Base-by-base conservation (phyloP, 257 asterid genomes). In the Schizonepeta tenuifolia region DNA sequence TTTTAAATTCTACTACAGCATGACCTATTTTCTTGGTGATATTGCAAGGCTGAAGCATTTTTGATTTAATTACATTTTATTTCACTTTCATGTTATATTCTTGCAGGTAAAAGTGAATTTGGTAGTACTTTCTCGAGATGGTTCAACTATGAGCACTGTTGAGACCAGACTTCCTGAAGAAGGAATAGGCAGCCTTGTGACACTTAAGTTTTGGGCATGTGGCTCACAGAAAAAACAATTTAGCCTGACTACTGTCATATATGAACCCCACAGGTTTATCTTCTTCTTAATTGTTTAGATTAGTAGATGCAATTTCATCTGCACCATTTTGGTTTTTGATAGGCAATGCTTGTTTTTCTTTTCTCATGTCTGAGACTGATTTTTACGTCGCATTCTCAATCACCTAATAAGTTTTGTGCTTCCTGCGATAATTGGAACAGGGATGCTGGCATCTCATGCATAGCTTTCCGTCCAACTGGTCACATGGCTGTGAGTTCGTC, bases 151-250 rank as follows among this genome's bases (percentile, higher is more conserved):
- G 97, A 75, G 87, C 77, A 90, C 99, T 22, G 93, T 90, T 55
- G 99, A 92, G 84, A 92, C 91, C 70, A 92, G 96, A 84, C 80
- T 84, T 47, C 85, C 98, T 75, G 99, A 95, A 83, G 98, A 92
- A 79, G 98, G 98, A 80, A 83, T 95, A 17, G 99, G 99, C 53
- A 83, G 93, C 80, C 91, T 91, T 72, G 86, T 88, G 75, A 79
- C 94, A 79, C 89, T 95, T 13, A 95, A 88, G 80, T 92, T 95
- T 81, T 95, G 97, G 98, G 79, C 86, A 53, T 77, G 89, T 78
- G 82, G 79, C 78, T 69, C 87, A 41, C 90, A 82, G 81, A 84
- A 71, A 72, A 92, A 88, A 78, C 85, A 79, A 76, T 84, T 90
- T 79, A 82, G 86, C 79, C 83, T 95, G 83, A 86, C 97, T 53